Base-by-base conservation (phyloP, 768 basidiomycete genomes). In the Lactarius sanguifluus region DNA sequence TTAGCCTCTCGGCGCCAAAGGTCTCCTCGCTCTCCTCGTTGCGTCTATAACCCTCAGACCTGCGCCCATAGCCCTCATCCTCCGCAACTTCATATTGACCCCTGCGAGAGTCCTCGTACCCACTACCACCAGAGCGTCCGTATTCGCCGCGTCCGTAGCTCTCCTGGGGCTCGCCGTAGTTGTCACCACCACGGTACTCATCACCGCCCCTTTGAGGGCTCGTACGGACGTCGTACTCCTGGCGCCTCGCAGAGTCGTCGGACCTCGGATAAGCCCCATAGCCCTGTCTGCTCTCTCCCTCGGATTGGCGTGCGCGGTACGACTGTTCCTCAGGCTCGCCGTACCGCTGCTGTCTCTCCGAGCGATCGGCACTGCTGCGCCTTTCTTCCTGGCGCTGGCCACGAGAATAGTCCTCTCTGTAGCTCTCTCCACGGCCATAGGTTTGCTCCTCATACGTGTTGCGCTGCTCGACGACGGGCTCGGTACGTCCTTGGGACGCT, bases 1-100 rank as follows among this genome's bases (percentile, higher is more conserved):
- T 81, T 62, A 85, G 71, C n/a, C 80, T 76, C 70, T 84, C 84
- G 8, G 79, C 82, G 4, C 83, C 83, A 72, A 80, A 85, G 2
- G 84, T 85, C 57, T 85, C 83, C 36, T 78, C 73, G 62, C 73
- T 70, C 13, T 75, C 76, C 34, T 62, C 68, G n/a, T 69, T 54
- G 28, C 52, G 61, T 1, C 59, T 52, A 34, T 63, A 59, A 36
- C 25, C 61, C 16, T 62, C 45, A n/a, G 67, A 54, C 18, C 38
- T 41, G 15, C 12, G 52, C 41, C 67, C 58, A 18, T n/a, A 60
- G n/a, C 50, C 61, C 57, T 13, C 36, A 8, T 40, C 38, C 23
- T 43, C 4, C 23, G 23, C 25, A 25, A 15, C 34, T 58, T 23
- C 43, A 43, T 12, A 58, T 18, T 20, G 34, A 28, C n/a, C 28